These are phyloP conservation scores for Gossypium longicalyx DNA, from an alignment of 345 rosid genomes.

Conservation along the genomic window DNA sequence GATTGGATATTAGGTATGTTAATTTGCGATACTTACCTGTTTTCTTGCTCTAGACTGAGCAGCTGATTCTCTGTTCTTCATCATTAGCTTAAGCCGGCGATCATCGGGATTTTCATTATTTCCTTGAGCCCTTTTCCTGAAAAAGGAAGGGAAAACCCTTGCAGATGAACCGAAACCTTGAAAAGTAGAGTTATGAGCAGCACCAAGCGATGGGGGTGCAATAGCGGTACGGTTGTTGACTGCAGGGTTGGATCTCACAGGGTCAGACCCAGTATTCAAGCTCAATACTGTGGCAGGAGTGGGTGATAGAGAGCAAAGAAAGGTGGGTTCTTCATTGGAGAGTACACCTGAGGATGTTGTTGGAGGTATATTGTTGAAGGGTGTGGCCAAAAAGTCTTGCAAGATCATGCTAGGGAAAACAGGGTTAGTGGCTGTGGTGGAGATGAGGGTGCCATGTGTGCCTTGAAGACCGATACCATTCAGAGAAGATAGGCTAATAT, in stretches of 20 bases:
- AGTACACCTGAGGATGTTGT: neutral
- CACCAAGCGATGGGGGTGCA: neutral
- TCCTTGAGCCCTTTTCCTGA: constrained; percentile 25
- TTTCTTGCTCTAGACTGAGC: constrained; percentile 57
- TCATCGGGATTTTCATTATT: constrained; percentile 20
- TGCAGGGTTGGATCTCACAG: neutral
- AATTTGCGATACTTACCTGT: constrained; percentile 28
- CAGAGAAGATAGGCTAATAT: constrained; percentile 26
- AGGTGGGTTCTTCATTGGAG: neutral
- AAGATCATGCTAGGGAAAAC: constrained; percentile 19
- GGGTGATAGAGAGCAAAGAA: neutral
- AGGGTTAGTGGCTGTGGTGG: neutral
- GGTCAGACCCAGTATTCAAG: constrained; percentile 28
- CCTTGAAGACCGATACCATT: constrained; percentile 6
- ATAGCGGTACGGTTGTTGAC: neutral
- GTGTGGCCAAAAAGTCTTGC: constrained; percentile 29
- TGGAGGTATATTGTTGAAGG: constrained; percentile 15
- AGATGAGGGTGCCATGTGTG: neutral
- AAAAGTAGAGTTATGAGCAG: too few species aligned
- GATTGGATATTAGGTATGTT: neutral
- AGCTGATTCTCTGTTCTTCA: constrained; percentile 63
- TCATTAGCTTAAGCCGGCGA: constrained; percentile 41
- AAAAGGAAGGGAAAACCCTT: neutral
- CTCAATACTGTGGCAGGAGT: constrained; percentile 20
- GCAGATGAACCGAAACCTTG: neutral